Percentiles rank a stretch among this genome's conserved stretches.
Evolutionary conservation across 345 rosid genomes (phyloP).

Genomic region (Jatropha curcas): DNA sequence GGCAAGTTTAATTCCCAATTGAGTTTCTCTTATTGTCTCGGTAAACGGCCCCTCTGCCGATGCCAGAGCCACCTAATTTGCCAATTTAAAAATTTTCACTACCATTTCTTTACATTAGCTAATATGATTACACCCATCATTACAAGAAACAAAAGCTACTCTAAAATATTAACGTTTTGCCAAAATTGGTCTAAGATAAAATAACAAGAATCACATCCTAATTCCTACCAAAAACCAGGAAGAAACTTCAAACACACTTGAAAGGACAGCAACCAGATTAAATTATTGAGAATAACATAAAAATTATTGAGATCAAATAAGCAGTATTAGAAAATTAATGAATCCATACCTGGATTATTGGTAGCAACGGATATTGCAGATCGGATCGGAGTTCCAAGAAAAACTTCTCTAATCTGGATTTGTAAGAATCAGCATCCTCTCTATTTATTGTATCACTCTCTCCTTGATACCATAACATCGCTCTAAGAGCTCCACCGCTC

Average conservation of each 20-base stretch:
- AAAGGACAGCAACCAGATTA: no score
- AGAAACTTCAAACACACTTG: no score
- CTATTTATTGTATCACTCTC: slow-evolving; percentile 17
- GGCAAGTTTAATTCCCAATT: slow-evolving; percentile 5
- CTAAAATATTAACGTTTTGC: no score
- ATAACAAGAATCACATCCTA: no score
- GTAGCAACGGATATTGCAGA: slow-evolving; percentile 16
- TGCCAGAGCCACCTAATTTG: slow-evolving; percentile 35
- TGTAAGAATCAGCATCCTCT: slow-evolving; percentile 27
- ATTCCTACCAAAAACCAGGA: no score
- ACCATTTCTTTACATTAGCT: no score
- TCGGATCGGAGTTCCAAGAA: slow-evolving; percentile 21
- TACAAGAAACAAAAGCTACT: no score
- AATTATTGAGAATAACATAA: no score
- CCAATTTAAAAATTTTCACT: not conserved
- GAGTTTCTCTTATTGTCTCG: slow-evolving; percentile 26
- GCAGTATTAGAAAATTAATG: not conserved
- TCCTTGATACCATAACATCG: slow-evolving; percentile 34
- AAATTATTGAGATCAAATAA: no score
- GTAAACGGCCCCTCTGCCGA: slow-evolving; percentile 25
- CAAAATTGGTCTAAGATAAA: no score
- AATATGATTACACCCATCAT: no score
- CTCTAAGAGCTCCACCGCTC: slow-evolving; percentile 22
- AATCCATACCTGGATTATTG: slow-evolving; percentile 25
- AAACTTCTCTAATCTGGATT: slow-evolving; percentile 17